Conservation (phyloP, 2,329 filamentous ascomycete species). For the Aspergillus oerlinghausenensis region DNA sequence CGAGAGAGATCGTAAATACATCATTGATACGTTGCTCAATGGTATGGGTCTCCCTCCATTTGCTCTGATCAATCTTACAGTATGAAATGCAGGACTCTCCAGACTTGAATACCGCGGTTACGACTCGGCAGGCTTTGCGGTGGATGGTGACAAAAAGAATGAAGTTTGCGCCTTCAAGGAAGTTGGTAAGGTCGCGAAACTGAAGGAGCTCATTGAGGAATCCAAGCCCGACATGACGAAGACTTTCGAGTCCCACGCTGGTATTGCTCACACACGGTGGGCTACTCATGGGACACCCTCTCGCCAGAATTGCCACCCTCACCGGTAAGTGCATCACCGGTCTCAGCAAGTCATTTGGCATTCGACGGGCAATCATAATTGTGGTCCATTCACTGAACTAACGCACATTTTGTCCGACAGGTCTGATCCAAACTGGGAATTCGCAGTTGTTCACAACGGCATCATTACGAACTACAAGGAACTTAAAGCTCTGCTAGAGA, state of each 20-base stretch:
- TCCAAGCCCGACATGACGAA: slow-evolving; percentile 80
- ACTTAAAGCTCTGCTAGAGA: slow-evolving; percentile 83
- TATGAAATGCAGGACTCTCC: slow-evolving; percentile 64
- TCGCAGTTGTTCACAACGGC: slow-evolving; percentile 96
- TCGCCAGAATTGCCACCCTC: slow-evolving; percentile 94
- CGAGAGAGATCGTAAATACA: slow-evolving; percentile 96
- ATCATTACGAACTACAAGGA: slow-evolving; percentile 99
- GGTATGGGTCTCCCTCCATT: slow-evolving; percentile 53
- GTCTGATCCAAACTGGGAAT: slow-evolving; percentile 93
- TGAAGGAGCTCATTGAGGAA: slow-evolving; percentile 87
- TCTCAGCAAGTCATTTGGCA: not conserved
- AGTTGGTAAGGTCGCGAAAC: slow-evolving; percentile 96
- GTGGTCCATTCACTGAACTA: not conserved
- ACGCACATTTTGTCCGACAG: slow-evolving; percentile 42
- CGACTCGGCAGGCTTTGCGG: slow-evolving; percentile 90
- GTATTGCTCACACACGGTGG: slow-evolving; percentile 98
- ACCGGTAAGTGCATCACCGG: slow-evolving; percentile 62
- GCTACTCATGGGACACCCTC: slow-evolving; percentile 95
- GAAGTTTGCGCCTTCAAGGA: slow-evolving; percentile 98
- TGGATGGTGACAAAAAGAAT: slow-evolving; percentile 98
- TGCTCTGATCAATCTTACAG: not conserved
- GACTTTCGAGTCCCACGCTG: slow-evolving; percentile 95
- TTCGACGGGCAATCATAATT: not conserved
- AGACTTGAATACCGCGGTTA: slow-evolving; percentile 98
- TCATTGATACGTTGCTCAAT: slow-evolving; percentile 93